Conservation (phyloP, 257 asterid genomes). For the Cruciata laevipes region DNA sequence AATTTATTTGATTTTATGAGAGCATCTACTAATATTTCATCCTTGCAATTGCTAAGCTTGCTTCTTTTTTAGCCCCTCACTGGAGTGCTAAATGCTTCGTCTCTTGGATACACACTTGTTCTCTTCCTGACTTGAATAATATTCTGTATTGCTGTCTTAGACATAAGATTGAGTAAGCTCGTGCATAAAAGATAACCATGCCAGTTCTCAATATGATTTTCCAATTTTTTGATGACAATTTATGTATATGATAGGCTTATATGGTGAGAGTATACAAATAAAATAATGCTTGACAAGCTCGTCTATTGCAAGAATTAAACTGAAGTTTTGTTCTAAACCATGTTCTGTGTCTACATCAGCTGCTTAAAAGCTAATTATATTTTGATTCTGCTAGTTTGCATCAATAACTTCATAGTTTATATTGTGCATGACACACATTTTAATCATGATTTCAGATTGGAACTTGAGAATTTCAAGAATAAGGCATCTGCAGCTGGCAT, state of each 20-base stretch:
- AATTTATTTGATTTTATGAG: neutral
- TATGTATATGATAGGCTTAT: neutral
- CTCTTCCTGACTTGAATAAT: neutral
- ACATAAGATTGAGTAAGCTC: neutral
- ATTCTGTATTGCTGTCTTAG: neutral
- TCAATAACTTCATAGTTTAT: neutral
- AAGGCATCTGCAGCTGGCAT: constrained; percentile 82
- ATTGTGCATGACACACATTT: constrained; percentile 3
- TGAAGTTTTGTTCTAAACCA: neutral
- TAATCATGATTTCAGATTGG: constrained; percentile 62
- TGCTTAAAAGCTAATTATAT: constrained; percentile 5
- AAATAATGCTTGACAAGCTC: neutral
- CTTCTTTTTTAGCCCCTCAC: neutral
- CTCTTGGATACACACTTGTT: neutral
- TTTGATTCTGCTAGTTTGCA: constrained; percentile 7
- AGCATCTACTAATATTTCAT: neutral
- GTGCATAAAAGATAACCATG: neutral
- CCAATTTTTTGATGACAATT: neutral
- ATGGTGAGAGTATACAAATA: neutral
- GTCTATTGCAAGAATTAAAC: neutral
- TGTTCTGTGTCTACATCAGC: neutral
- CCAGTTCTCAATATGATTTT: neutral
- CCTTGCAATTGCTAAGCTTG: neutral
- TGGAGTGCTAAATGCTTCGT: neutral
- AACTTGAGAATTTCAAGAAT: constrained; percentile 63